Evolutionary conservation across 2,329 filamentous ascomycete species (phyloP), one percentile per base, ranked within the genome.

Genomic region (Beauveria sp.): DNA sequence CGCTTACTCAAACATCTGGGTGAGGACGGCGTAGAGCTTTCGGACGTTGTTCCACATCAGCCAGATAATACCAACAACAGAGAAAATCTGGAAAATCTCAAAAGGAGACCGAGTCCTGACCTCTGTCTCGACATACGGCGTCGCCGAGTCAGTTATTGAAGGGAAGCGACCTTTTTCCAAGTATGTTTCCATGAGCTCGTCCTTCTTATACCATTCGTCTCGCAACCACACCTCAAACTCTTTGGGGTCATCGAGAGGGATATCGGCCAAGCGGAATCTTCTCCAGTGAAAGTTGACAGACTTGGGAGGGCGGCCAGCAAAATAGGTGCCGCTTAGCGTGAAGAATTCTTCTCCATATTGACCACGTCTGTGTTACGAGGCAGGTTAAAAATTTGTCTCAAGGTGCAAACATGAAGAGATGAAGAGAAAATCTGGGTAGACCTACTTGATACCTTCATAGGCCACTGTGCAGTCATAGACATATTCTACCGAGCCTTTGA

Each of bases 261-360:
- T 96, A 22, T 91, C 86, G 24, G 83, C 82, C 16, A 97, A 72
- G 40, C 84, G 83, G 74, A 96, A 97, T 10, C 92, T 86, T 58
- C 95, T 86, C 91, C 93, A 99, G 75, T 96, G 89, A 79, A 98
- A 93, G 74, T 97, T 98, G 69, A 98, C 93, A 1, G 92, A 96
- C 72, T 93, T 96, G 1, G 93, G 95, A 0, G 93, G 88, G 1
- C 90, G 86, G 14, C 95, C 93, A 72, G 95, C 86, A 65, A 97
- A 87, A 71, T 95, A 96, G 4, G 91, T 96, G 54, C 92, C 92
- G 3, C 85, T 84, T 4, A 99, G 80, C 0, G 90, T 93, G 74
- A 96, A 98, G 69, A 90, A 89, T 54, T 96, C 86, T 71, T 98
- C 93, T n/a, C 93, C 93, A 67, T 88, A 97, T 68, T 89, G 83